Evolutionary conservation across 2,329 filamentous ascomycete genomes (phyloP), one percentile per base, ranked within the genome.

Genomic region (Talaromyces sp.): DNA sequence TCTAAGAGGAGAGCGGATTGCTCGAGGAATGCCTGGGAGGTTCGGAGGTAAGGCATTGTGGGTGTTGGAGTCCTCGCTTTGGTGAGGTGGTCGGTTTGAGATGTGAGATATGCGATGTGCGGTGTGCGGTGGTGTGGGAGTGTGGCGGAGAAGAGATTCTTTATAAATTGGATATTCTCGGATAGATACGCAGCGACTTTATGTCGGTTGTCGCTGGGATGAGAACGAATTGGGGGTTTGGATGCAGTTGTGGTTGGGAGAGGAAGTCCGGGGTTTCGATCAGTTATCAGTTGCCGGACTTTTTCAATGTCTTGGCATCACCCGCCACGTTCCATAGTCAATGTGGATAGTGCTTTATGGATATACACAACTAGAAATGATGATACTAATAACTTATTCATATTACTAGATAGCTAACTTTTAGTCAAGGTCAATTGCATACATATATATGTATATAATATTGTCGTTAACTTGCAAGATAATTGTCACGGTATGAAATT

Each of bases 1-100:
- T 94, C 85, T 49, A 99, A 80, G 52, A 99, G 86, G 55, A 92
- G 85, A 16, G 86, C 80, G 13, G 93, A 96, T 74, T 97, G 89
- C 65, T 88, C 86, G 62, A 97, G 89, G 89, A 91, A 99, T 77
- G 92, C 88, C 75, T 96, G 87, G 74, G 89, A 89, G 52, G 90
- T 91, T 47, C 82, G 78, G 70, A 96, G 86, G 71, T 89, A 86
- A 2, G 89, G 87, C 92, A 96, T 96, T 52, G 64, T 77, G 54
- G 47, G 20, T 33, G 42, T 50, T 4, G 44, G 54, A 51, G 57
- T 56, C 55, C 51, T 60, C 53, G 57, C 53, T 54, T 47, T 58
- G 13, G 30, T 33, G 43, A n/a, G 14, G 43, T 16, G 43, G 29
- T 44, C 48, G 54, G n/a, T 50, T 20, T 29, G 51, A 22, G 43